Evolutionary conservation across 371 early-diverging fungal species (phyloP).

Genomic region (Apophysomyces variabilis): DNA sequence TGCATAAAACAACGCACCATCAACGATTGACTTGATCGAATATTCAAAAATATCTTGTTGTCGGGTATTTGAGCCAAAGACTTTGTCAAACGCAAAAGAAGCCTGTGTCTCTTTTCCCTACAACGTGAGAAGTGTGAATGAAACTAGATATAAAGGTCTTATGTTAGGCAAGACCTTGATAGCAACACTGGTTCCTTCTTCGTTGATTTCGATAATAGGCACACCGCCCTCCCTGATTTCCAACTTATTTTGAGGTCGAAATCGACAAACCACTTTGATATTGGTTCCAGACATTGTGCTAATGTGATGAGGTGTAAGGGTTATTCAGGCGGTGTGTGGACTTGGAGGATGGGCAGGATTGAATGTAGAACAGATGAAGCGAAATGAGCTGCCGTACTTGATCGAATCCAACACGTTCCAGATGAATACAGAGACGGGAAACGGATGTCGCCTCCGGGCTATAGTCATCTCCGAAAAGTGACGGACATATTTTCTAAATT

Average conservation of each 20-base stretch:
- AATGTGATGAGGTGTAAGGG: background rate
- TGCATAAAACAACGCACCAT: slow-evolving; percentile 57
- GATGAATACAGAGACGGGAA: slow-evolving; percentile 7
- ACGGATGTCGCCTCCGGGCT: slow-evolving; percentile 6
- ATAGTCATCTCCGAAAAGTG: slow-evolving; percentile 7
- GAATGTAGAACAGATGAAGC: background rate
- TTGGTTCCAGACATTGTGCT: slow-evolving; percentile 58
- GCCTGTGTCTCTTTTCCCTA: slow-evolving; percentile 21
- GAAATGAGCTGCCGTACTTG: slow-evolving; percentile 4
- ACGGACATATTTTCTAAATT: slow-evolving; percentile 1
- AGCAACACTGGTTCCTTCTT: slow-evolving; percentile 61
- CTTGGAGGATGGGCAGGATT: background rate
- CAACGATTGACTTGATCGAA: slow-evolving; percentile 83
- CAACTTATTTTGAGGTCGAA: slow-evolving; percentile 88
- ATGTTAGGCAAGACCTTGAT: background rate
- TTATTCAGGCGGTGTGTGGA: background rate
- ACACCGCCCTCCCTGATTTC: slow-evolving; percentile 86
- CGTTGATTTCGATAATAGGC: slow-evolving; percentile 77
- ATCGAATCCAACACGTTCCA: slow-evolving; percentile 8
- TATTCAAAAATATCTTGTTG: slow-evolving; percentile 86
- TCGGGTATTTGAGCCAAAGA: slow-evolving; percentile 79
- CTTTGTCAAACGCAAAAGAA: slow-evolving; percentile 83
- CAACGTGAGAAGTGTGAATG: background rate
- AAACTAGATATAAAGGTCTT: background rate
- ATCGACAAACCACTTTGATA: slow-evolving; percentile 92